Conservation (phyloP, 2,329 filamentous ascomycete genomes). For the Atkinsonella texensis region DNA sequence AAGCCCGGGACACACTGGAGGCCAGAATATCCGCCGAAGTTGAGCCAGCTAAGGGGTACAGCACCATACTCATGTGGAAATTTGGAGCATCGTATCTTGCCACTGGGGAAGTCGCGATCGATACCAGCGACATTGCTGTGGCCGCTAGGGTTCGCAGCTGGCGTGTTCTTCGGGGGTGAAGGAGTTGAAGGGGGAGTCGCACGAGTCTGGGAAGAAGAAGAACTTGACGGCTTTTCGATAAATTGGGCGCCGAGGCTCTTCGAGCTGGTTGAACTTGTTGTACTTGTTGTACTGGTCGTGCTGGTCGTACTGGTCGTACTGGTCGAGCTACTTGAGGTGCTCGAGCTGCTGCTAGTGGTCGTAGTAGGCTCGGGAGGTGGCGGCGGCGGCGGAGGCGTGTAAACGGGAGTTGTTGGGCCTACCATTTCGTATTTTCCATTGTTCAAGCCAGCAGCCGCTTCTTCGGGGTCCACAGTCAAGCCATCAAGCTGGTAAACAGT, state of each 20-base stretch:
- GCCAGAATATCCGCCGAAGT: conserved; percentile 65
- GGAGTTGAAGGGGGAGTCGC: conserved; percentile 5
- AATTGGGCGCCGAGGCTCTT: conserved; percentile 4
- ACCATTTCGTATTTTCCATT: conserved; percentile 59
- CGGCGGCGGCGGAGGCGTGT: conserved; percentile 30
- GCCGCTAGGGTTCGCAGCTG: conserved; percentile 13
- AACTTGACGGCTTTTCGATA: conserved; percentile 3
- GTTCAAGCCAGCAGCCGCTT: conserved; percentile 60
- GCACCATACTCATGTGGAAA: conserved; percentile 81
- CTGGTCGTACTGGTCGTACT: too few species aligned
- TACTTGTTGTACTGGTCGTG: too few species aligned
- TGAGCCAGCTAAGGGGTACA: conserved; percentile 54
- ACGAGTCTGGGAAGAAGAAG: conserved; percentile 5
- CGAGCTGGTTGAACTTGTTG: neutral
- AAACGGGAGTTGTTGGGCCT: conserved; percentile 44
- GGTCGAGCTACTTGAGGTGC: too few species aligned
- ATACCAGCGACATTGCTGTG: conserved; percentile 36
- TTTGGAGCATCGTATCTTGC: conserved; percentile 52
- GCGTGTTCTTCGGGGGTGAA: conserved; percentile 11
- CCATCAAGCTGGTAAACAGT: conserved; percentile 64
- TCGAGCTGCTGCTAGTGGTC: neutral
- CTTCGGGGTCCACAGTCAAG: conserved; percentile 42
- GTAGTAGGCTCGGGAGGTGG: conserved; percentile 20
- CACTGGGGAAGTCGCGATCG: conserved; percentile 61
- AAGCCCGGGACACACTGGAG: conserved; percentile 54